These are phyloP conservation scores for Pythium apleroticum DNA, from an alignment of 352 stramenopile species.

Conservation along the genomic window DNA sequence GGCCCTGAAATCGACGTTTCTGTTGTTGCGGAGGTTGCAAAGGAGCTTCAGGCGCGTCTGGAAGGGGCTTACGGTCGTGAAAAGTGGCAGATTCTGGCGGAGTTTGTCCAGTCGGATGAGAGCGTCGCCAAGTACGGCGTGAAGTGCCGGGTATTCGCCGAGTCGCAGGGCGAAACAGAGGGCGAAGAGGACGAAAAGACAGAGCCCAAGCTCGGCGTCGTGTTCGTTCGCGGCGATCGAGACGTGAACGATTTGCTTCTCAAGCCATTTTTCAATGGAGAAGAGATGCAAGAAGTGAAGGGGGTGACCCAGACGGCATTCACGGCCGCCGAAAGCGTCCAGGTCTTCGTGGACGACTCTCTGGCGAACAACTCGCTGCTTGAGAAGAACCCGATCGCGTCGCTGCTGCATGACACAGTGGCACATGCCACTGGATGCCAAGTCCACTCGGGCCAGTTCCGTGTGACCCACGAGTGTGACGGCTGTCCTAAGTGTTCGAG, in stretches of 20 bases:
- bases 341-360: conserved; percentile 74
- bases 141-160: conserved; percentile 32
- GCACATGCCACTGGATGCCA: neutral
- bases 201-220: conserved; percentile 27
- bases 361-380: conserved; percentile 21
- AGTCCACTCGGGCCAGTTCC: conserved; percentile 55
- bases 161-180: conserved; percentile 25
- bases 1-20: neutral
- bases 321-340: conserved; percentile 9
- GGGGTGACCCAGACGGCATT: conserved; percentile 14
- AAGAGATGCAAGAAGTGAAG: conserved; percentile 51
- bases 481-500: conserved; percentile 41
- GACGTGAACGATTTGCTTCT: conserved; percentile 67
- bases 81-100: conserved; percentile 6
- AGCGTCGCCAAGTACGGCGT: conserved; percentile 7
- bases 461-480: conserved; percentile 63
- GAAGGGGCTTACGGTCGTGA: neutral
- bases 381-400: conserved; percentile 10
- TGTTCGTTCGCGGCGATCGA: conserved; percentile 59
- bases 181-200: conserved; percentile 7
- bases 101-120: conserved; percentile 7
- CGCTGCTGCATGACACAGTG: conserved; percentile 7
- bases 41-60: neutral
- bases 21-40: neutral
- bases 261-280: conserved; percentile 67